Base-by-base conservation (phyloP, 2,329 filamentous ascomycete species). In the Esteya vermicola region DNA sequence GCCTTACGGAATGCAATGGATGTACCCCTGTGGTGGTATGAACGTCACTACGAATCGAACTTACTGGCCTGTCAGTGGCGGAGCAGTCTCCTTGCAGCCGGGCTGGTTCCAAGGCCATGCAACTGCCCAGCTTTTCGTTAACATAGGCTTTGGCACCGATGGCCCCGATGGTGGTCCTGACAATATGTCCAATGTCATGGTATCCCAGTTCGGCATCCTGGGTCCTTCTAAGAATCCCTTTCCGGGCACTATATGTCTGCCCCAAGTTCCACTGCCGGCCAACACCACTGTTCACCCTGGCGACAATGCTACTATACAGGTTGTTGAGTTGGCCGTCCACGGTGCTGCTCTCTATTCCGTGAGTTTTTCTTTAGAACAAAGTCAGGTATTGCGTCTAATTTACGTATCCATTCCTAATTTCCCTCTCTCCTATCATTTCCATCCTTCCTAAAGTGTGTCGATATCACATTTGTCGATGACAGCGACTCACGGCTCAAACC, bases 31-130 rank as follows among this genome's bases (percentile, higher is more conserved):
- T 57, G 91, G 91, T 43, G 91, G 91, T 45, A 77, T 89, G 64
- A 66, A 68, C 35, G 72, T 75, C 28, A 82, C 84, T 0, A 69
- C 61, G 33, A 96, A 98, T 63, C 78, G 89, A 46, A 94, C 91
- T 13, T 84, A 81, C 63, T 96, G 91, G 91, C 88, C 91, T 14
- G 70, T 85, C 37, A 74, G 64, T 23, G 91, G 91, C 50, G 91
- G 91, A 46, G 85, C 86, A n/a, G 54, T 98, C 45, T 73, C 85
- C 37, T 71, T 95, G 52, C 89, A 96, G 55, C 91, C 91, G 0
- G 91, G 89, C 53, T 96, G 91, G 91, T 95, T 95, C 66, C 77
- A 79, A 43, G 91, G 91, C 47, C 91, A 96, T 58, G 59, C 72
- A 27, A 79, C 75, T 6, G 89, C 86, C 16, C 74, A 85, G 51